Percentiles rank a stretch among this genome's conserved stretches.
phyloP scores from a whole-genome alignment of 805 yeast genomes.

The Schwanniomyces occidentalis region DNA sequence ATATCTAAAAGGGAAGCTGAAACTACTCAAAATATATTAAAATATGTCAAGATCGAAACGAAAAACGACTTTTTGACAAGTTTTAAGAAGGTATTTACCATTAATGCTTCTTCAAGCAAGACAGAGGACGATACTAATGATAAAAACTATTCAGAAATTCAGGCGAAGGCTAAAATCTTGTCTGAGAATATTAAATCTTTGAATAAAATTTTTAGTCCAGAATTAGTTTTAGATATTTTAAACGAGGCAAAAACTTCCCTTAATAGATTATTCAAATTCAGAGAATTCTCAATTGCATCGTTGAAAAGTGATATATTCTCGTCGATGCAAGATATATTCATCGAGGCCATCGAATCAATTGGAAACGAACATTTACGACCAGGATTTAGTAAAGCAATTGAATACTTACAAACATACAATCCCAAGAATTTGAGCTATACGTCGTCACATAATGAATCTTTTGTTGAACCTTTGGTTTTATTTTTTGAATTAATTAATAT shows the following conservation, averaged over 20 bases:
- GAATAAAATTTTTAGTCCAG: slow-evolving; percentile 75
- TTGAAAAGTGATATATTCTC: slow-evolving; percentile 33
- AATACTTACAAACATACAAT: slow-evolving; percentile 66
- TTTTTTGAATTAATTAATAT: slow-evolving; percentile 90
- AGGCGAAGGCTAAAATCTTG: slow-evolving; percentile 78
- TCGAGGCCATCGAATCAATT: slow-evolving; percentile 59
- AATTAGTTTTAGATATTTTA: slow-evolving; percentile 69
- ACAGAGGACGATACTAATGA: slow-evolving; percentile 15
- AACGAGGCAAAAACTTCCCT: slow-evolving; percentile 67
- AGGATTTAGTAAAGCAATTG: slow-evolving; percentile 82
- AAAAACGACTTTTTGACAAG: slow-evolving; percentile 62
- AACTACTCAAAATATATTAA: slow-evolving; percentile 47
- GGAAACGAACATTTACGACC: slow-evolving; percentile 75
- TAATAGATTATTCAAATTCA: slow-evolving; percentile 50
- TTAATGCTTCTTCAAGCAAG: slow-evolving; percentile 26
- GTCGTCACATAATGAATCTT: slow-evolving; percentile 20
- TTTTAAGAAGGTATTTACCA: slow-evolving; percentile 61
- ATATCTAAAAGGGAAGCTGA: slow-evolving; percentile 47
- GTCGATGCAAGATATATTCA: slow-evolving; percentile 62
- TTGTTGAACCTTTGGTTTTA: slow-evolving; percentile 80
- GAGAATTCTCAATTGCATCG: slow-evolving; percentile 33
- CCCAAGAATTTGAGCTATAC: slow-evolving; percentile 45
- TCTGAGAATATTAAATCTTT: slow-evolving; percentile 74
- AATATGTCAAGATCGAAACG: slow-evolving; percentile 49
- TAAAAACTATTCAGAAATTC: slow-evolving; percentile 58